phyloP scores from a whole-genome alignment of 495 filamentous ascomycete species.

The Aspergillus indologenus region DNA sequence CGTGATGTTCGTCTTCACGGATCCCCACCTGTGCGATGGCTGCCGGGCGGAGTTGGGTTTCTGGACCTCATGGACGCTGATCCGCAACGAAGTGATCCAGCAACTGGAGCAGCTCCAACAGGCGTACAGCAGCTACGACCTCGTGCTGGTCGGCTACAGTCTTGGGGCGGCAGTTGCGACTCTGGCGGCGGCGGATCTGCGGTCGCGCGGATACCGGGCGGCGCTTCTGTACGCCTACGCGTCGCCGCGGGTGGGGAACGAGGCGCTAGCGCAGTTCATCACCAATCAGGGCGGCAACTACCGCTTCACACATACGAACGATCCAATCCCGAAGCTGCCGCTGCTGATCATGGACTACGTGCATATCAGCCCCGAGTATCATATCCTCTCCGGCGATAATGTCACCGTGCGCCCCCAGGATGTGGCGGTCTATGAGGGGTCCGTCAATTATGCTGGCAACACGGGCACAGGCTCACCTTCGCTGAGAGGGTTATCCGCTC shows the following conservation, averaged over 20 bases:
- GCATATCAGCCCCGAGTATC: conserved; percentile 66
- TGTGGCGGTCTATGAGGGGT: conserved; percentile 29
- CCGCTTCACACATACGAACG: conserved; percentile 62
- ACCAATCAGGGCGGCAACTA: conserved; percentile 52
- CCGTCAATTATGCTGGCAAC: conserved; percentile 38
- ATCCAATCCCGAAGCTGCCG: conserved; percentile 62
- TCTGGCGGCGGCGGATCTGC: conserved; percentile 56
- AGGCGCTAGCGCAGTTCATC: conserved; percentile 50
- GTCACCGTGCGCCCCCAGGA: conserved; percentile 32
- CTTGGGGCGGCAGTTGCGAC: conserved; percentile 62
- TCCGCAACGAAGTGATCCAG: conserved; percentile 33
- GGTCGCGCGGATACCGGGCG: conserved; percentile 38
- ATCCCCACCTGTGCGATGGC: conserved; percentile 43
- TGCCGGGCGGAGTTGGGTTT: conserved; percentile 54
- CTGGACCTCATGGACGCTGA: conserved; percentile 48
- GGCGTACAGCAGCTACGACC: conserved; percentile 45
- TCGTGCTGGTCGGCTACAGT: conserved; percentile 61
- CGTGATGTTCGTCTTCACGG: conserved; percentile 35
- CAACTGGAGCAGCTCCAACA: conserved; percentile 30
- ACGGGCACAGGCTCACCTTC: conserved; percentile 31
- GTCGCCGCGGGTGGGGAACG: conserved; percentile 60
- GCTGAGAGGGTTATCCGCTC: conserved; percentile 26
- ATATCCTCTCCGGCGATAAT: conserved; percentile 36
- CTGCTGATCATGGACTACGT: conserved; percentile 51
- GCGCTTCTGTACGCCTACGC: conserved; percentile 63